These are phyloP conservation scores for Fraxinus paxiana DNA, from an alignment of 305 asterid genomes.

Conservation along the genomic window DNA sequence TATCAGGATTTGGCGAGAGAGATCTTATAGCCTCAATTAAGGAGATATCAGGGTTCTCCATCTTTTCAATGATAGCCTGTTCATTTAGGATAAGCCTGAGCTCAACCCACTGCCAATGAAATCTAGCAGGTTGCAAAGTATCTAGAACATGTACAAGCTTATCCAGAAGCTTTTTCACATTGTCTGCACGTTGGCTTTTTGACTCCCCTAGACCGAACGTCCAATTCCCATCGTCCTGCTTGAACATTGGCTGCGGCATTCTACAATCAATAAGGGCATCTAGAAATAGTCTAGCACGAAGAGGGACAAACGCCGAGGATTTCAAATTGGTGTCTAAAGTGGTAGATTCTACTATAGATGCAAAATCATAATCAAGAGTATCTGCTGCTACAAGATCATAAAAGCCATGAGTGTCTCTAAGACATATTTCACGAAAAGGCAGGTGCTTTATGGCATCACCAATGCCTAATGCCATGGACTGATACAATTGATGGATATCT, in stretches of 20 bases:
- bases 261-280: conserved; percentile 82
- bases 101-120: conserved; percentile 99
- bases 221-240: conserved; percentile 54
- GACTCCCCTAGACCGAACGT: conserved; percentile 53
- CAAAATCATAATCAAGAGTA: conserved; percentile 74
- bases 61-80: conserved; percentile 79
- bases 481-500: conserved; percentile 67
- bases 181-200: conserved; percentile 60
- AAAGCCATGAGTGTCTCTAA: conserved; percentile 70
- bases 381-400: conserved; percentile 71
- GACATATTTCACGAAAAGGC: conserved; percentile 90
- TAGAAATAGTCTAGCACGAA: conserved; percentile 85
- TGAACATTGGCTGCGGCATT: conserved; percentile 50
- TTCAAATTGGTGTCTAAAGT: conserved; percentile 58
- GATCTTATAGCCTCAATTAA: conserved; percentile 76
- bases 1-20: conserved; percentile 68
- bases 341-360: conserved; percentile 62
- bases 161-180: conserved; percentile 59
- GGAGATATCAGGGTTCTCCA: conserved; percentile 62
- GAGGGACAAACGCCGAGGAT: conserved; percentile 82
- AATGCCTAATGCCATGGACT: conserved; percentile 47
- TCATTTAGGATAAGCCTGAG: conserved; percentile 85
- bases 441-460: conserved; percentile 80
- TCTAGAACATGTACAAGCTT: conserved; percentile 79
- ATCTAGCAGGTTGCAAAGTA: conserved; percentile 90